Base-by-base conservation (phyloP, 208 protist species). In the Wallacemonas sp. region DNA sequence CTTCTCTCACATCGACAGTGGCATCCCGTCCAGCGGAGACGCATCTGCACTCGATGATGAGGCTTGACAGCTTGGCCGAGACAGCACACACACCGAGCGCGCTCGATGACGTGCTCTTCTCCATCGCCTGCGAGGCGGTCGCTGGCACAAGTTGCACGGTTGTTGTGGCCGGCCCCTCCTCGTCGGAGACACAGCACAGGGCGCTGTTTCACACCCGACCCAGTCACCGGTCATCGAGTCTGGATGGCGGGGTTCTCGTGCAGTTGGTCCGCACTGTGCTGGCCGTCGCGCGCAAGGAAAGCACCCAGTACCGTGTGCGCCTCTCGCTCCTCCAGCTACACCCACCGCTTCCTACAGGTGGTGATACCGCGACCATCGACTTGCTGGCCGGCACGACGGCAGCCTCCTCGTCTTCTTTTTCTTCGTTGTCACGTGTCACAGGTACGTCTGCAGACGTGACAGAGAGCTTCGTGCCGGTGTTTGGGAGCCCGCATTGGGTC, bases 281-380 rank as follows among this genome's bases (percentile, higher is more conserved):
- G 10, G 29, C 29, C 31, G 3, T 36, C n/a, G 32, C 22, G 20
- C 52, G 29, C 11, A 12, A 25, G 18, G 52, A 59, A n/a, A 42
- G 29, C 0, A 23, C 28, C 5, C 52, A 59, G 52, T 59, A 44
- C 32, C 52, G 52, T 23, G 52, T 59, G 26, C 52, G 52, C 3
- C 52, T 59, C 18, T 59, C 52, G 14, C 10, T 59, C 52, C 29
- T 29, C 4, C 52, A 59, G 52, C 31, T 59, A 4, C 22, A 23
- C 31, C 52, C 52, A 33, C 52, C 52, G 52, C 4, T 3, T 14
- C n/a, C 28, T 23, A 28, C 10, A n/a, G 26, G n/a, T n/a, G n/a
- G n/a, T n/a, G n/a, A n/a, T n/a, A n/a, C 52, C 14, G 10, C 52
- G 5, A 14, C 31, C 14, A 16, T 59, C 7, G 52, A 59, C n/a